These are phyloP conservation scores for Nigrograna mackinnonii DNA, from an alignment of 2,329 filamentous ascomycete species.

Conservation along the genomic window DNA sequence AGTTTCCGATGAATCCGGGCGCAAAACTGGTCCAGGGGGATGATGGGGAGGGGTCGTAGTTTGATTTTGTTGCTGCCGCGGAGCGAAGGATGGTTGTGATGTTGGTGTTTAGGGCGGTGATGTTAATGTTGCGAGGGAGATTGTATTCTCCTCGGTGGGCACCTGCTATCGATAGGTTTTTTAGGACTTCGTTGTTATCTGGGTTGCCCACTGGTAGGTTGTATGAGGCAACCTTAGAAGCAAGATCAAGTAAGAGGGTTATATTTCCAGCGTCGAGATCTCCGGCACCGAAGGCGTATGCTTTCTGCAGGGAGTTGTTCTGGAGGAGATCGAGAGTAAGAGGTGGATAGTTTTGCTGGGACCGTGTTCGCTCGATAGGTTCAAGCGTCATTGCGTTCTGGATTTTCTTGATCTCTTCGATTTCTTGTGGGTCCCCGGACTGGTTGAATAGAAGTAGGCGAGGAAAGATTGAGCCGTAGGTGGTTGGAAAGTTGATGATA, in stretches of 20 bases:
- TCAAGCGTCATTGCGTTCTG: constrained; percentile 1
- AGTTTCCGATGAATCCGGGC: not conserved
- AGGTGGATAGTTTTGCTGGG: not conserved
- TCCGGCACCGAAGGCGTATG: no score
- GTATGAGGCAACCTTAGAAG: constrained; percentile 1
- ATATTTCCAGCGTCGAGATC: no score
- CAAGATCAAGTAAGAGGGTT: no score
- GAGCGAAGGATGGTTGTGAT: no score
- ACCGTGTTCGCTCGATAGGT: not conserved
- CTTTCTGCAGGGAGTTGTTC: not conserved
- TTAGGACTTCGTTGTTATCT: not conserved
- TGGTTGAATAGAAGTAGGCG: not conserved
- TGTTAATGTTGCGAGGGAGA: no score
- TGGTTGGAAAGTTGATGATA: not conserved
- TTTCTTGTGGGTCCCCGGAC: not conserved
- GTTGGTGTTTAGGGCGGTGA: constrained; percentile 1
- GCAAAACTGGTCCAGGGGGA: constrained; percentile 1
- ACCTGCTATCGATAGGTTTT: constrained; percentile 1
- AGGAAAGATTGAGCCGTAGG: not conserved
- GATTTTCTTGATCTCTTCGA: not conserved
- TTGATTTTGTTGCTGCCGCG: not conserved
- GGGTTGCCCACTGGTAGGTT: not conserved
- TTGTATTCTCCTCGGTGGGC: not conserved
- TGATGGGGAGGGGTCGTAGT: not conserved
- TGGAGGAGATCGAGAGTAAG: not conserved